Base-by-base conservation (phyloP, 352 stramenopile species). In the Phytophthora crassamura region DNA sequence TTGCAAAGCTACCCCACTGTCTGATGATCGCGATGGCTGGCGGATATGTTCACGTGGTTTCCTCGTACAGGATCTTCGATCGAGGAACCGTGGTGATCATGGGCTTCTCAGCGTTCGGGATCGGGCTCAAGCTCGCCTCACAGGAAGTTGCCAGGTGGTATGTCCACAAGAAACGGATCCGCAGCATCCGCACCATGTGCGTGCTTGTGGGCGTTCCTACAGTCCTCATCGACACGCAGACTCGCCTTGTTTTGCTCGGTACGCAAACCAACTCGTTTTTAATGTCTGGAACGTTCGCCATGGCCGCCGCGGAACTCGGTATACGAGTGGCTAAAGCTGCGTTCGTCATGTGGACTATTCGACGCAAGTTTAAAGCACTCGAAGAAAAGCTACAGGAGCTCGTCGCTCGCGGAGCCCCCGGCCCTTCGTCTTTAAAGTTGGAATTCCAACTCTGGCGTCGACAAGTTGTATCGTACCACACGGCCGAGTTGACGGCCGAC, bases 181-280 rank as follows among this genome's bases (percentile, higher is more conserved):
- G 70, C 6, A 70, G 78, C 47, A 69, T 72, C 15, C 75, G 70
- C 30, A 75, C 52, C 0, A 86, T 86, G 59, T 80, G 66, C 32
- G 50, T 86, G 4, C 38, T 74, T 0, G 74, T 84, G 0, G 77
- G 74, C 0, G 25, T 84, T 0, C 77, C 74, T 8, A 81, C 77
- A 4, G 73, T 86, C 2, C 51, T 86, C 1, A 77, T 86, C 34
- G 75, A 86, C 41, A 86, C 77, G 4, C 78, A 86, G 20, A 47
- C 78, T 11, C 78, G 78, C 11, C 65, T 86, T 7, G 39, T 79
- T 36, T 28, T 86, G 32, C 67, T 81, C 20, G 66, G 72, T 1
- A 67, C 65, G 0, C 67, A 80, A 28, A 76, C 53, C 0, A 63
- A 54, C 7, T 18, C 51, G 10, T 57, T 75, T 35, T 50, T 75